Evolutionary conservation across 768 basidiomycete genomes (phyloP), one percentile per base, ranked within the genome.

Genomic region (Pisolithus marmoratus): DNA sequence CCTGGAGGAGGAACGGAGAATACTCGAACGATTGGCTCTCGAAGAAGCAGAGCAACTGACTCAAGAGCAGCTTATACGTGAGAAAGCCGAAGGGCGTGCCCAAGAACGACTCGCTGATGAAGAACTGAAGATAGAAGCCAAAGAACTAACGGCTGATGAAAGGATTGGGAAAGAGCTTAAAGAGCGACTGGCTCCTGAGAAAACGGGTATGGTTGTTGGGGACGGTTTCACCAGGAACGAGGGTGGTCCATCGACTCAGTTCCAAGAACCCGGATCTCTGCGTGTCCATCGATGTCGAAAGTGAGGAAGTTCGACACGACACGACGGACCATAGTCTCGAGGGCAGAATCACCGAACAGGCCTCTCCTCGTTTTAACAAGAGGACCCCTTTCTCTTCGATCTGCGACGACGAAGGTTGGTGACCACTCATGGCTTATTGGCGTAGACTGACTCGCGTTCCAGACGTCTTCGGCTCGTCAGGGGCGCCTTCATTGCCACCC

Each of bases 381-480:
- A 45, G 52, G 41, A 50, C 42, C 9, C 49, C 60, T 8, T 38
- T 48, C 22, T 23, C 46, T 14, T 38, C 49, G n/a, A 19, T n/a
- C 23, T 15, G 34, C 31, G 43, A 34, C 8, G 57, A 60, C 44
- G 64, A 63, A 64, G 67, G 67, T 70, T 36, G 5, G 64, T 53
- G 19, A 11, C 9, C 17, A 23, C 38, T 40, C 1, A 45, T 6
- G 43, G 43, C 50, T 44, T 15, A 3, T 20, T 22, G 43, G 26
- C 34, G 51, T 54, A 40, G 36, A 43, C 48, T 17, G 40, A 48
- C 44, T 51, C 36, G 54, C 38, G 11, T n/a, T 23, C 12, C 46
- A 83, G 85, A 87, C 67, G 75, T 85, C 14, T 87, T 88, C 58
- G 76, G 77, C 31, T 62, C 74, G 38, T 69, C 72, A 15, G 64